These are phyloP conservation scores for Vigna trinervia DNA, from an alignment of 306 rosid genomes.

Conservation along the genomic window DNA sequence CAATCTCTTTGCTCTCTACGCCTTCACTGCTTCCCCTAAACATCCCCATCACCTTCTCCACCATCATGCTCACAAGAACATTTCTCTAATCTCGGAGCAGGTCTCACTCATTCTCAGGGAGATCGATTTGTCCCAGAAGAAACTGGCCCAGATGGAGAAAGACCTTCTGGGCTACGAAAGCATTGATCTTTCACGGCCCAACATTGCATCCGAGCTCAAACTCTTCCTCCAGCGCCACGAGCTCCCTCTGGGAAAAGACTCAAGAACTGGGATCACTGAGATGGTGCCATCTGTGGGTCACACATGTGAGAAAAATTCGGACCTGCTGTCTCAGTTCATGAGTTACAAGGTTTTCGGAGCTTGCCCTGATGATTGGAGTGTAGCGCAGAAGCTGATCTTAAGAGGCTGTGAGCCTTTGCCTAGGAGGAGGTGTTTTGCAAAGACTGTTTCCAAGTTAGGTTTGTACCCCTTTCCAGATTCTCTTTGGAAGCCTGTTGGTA, in stretches of 20 bases:
- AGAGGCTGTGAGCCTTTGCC: slow-evolving; percentile 91
- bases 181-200: slow-evolving; percentile 86
- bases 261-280: slow-evolving; percentile 89
- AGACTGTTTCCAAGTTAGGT: slow-evolving; percentile 70
- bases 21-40: slow-evolving; percentile 79
- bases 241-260: slow-evolving; percentile 90
- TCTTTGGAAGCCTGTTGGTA: slow-evolving; percentile 79
- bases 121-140: slow-evolving; percentile 83
- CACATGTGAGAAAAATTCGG: slow-evolving; percentile 69
- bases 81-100: slow-evolving; percentile 88
- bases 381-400: slow-evolving; percentile 77
- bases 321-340: slow-evolving; percentile 81
- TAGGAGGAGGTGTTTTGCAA: slow-evolving; percentile 83
- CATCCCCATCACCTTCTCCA: slow-evolving; percentile 26
- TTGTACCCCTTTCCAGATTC: slow-evolving; percentile 65
- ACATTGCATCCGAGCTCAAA: slow-evolving; percentile 70
- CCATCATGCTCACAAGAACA: slow-evolving; percentile 64
- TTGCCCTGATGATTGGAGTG: slow-evolving; percentile 94
- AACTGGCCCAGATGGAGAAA: slow-evolving; percentile 85
- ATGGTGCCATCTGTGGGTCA: slow-evolving; percentile 97
- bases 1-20: slow-evolving; percentile 88
- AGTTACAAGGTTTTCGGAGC: slow-evolving; percentile 68
- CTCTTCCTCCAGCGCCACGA: slow-evolving; percentile 69
- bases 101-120: slow-evolving; percentile 81
- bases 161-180: slow-evolving; percentile 79